A percentile compares a stretch with the other conserved stretches of the same genome.
Conservation (phyloP, 768 basidiomycete species). For the Suillus bovinus region DNA sequence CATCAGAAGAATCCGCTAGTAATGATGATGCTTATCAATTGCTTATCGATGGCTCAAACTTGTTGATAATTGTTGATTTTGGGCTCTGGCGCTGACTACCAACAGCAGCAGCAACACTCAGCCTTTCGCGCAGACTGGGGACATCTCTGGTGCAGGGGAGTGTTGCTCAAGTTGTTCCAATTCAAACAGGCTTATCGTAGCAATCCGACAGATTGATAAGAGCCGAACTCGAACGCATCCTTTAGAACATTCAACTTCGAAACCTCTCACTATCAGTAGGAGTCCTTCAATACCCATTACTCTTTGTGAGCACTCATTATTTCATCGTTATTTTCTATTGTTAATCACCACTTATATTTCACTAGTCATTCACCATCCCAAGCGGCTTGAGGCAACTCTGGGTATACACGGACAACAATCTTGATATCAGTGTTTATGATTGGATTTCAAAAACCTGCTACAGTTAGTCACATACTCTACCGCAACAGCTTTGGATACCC, state of each 20-base stretch:
- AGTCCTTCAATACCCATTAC: no score
- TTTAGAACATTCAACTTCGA: no score
- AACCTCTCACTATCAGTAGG: no score
- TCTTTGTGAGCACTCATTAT: no score
- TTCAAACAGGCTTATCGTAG: neutral
- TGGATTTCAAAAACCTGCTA: no score
- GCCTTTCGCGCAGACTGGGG: neutral
- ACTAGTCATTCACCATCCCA: neutral
- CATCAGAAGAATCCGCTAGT: neutral
- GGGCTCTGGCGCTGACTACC: neutral
- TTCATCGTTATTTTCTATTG: no score
- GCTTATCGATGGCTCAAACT: neutral
- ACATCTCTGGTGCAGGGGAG: neutral
- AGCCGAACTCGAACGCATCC: neutral
- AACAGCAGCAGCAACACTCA: neutral
- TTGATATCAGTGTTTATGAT: no score
- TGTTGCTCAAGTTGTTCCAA: neutral
- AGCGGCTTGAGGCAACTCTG: neutral
- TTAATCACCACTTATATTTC: neutral
- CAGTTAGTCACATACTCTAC: no score
- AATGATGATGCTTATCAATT: neutral
- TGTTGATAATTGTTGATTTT: neutral
- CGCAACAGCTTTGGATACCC: no score
- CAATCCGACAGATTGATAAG: neutral
- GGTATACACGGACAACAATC: neutral